These are phyloP conservation scores for Exophiala sp. DNA, from an alignment of 2,329 filamentous ascomycete species.

Conservation along the genomic window DNA sequence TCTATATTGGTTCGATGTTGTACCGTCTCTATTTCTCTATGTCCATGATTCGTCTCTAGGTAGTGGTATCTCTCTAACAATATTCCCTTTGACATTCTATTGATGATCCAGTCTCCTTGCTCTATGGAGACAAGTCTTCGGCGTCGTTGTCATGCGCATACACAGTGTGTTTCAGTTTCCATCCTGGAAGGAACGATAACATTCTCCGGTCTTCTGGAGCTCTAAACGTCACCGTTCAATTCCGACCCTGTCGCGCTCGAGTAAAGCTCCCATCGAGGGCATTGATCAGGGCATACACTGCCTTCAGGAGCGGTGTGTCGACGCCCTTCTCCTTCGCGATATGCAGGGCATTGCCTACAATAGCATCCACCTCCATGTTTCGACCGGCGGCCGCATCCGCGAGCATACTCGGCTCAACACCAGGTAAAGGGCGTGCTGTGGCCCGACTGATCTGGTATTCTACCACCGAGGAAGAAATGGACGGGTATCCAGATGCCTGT, in stretches of 20 bases:
- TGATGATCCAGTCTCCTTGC: too few species aligned
- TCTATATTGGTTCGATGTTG: too few species aligned
- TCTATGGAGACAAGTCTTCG: too few species aligned
- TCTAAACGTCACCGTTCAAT: not conserved
- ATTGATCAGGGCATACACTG: slow-evolving; percentile 43
- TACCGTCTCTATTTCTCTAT: too few species aligned
- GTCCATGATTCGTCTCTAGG: too few species aligned
- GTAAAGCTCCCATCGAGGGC: slow-evolving; percentile 29
- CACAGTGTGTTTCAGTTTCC: too few species aligned
- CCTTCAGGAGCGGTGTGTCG: slow-evolving; percentile 39
- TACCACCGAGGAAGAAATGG: slow-evolving; percentile 35
- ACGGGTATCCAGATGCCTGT: slow-evolving; percentile 36
- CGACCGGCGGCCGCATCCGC: slow-evolving; percentile 41
- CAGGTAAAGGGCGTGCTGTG: slow-evolving; percentile 34
- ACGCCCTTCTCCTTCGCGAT: slow-evolving; percentile 40
- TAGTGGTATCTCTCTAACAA: too few species aligned
- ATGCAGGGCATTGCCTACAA: slow-evolving; percentile 44
- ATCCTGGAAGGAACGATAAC: too few species aligned
- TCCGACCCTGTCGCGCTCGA: not conserved
- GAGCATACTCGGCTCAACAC: slow-evolving; percentile 48
- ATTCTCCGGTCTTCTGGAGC: too few species aligned
- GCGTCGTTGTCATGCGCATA: too few species aligned
- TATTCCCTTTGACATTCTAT: too few species aligned
- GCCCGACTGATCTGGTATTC: slow-evolving; percentile 37
- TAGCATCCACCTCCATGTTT: slow-evolving; percentile 47